A percentile compares a stretch with the other conserved stretches of the same genome.
Conservation (phyloP, 768 basidiomycete species). For the Sutorius australiensis region DNA sequence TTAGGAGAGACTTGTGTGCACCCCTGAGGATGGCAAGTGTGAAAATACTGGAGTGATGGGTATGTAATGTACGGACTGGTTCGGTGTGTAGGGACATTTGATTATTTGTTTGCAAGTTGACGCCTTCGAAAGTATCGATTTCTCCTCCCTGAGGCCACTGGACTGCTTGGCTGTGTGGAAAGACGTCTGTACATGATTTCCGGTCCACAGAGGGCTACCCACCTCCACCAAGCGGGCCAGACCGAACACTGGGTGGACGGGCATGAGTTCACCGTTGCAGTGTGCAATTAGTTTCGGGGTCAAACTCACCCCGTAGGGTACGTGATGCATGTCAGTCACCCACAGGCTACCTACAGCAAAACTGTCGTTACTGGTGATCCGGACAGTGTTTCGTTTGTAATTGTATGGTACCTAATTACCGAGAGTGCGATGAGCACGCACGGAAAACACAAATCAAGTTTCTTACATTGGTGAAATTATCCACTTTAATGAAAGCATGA, state of each 20-base stretch:
- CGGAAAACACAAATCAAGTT: neutral
- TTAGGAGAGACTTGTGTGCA: constrained; percentile 50
- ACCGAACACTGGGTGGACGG: constrained; percentile 53
- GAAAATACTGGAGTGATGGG: neutral
- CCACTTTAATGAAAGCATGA: constrained; percentile 74
- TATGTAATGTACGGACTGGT: constrained; percentile 32
- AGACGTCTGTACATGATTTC: neutral
- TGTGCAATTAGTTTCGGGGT: neutral
- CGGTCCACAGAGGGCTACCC: neutral
- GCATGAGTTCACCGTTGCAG: neutral
- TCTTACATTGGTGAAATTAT: constrained; percentile 57
- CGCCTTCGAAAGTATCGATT: constrained; percentile 80
- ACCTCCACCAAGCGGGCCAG: constrained; percentile 62
- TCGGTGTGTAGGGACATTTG: constrained; percentile 76
- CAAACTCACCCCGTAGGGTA: constrained; percentile 55
- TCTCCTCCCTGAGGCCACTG: constrained; percentile 65
- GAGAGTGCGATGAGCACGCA: neutral
- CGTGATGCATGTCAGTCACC: constrained; percentile 61
- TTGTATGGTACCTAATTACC: constrained; percentile 32
- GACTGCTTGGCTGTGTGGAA: constrained; percentile 41
- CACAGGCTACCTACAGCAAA: constrained; percentile 60
- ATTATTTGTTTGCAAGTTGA: constrained; percentile 62
- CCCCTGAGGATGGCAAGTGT: constrained; percentile 30
- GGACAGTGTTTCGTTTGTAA: constrained; percentile 63
- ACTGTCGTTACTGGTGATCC: constrained; percentile 55